Evolutionary conservation across 2,329 filamentous ascomycete genomes (phyloP), one percentile per base, ranked within the genome.

Genomic region (Calycina herbarum): DNA sequence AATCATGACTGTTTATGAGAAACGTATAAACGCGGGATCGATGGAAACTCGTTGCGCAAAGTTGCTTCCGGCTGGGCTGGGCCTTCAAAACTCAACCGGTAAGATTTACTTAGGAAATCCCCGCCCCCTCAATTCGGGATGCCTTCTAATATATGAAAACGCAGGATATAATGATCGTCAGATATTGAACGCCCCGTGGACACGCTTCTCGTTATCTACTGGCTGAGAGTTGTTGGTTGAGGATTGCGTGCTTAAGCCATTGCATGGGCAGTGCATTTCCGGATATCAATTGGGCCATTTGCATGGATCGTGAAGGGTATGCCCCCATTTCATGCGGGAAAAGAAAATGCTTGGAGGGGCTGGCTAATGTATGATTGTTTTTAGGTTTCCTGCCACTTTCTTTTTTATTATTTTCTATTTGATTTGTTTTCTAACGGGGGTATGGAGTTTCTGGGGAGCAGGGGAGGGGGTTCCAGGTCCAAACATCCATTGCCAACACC

Each of bases 231-330:
- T 54, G 48, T 54, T 54, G 48, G 48, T 54, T 54, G 38, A 40
- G 7, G 24, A 54, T 54, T 54, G 48, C 48, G 48, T 54, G 48
- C 48, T 54, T 24, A 54, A 54, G 48, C 48, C 48, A 54, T 54
- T 29, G 48, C 48, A 54, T 40, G 48, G 48, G 48, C 48, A 54
- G 48, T 24, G 48, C 48, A 40, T 40, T 40, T 40, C 13, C 13
- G 38, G 38, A 40, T 13, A 54, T 24, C 48, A 27, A 54, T 27
- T 11, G 48, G 11, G 13, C 20, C 8, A 51, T 51, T 24, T 54
- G 48, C 48, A 54, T 54, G 48, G 48, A 54, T 40, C 38, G 13
- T 54, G 48, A 54, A 54, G 48, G 48, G 48, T 54, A 54, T 54
- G 48, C 20, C 48, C 48, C 48, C 48, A 27, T 13, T 24, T 54